Evolutionary conservation across 768 basidiomycete species (phyloP).

Genomic region (Calocybe cyanea): DNA sequence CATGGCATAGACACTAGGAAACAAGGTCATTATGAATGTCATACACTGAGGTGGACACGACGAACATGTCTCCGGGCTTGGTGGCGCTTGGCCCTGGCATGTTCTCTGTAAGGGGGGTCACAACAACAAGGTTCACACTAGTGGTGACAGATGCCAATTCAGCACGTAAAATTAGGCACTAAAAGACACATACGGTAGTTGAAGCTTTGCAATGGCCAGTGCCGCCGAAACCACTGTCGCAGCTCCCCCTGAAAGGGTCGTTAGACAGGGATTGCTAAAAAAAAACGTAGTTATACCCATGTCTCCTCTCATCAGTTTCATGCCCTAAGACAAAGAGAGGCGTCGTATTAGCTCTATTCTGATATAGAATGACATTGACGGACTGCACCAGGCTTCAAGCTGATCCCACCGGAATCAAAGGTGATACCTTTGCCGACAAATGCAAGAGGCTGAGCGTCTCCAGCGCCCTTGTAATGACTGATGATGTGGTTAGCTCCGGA

Average conservation of each 20-base stretch:
- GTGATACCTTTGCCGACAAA: conserved; percentile 89
- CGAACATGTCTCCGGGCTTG: conserved; percentile 84
- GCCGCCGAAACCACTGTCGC: conserved; percentile 72
- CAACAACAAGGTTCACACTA: conserved; percentile 72
- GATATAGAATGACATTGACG: conserved; percentile 19
- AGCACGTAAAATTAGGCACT: not conserved
- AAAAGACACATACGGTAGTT: conserved; percentile 60
- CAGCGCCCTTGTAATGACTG: conserved; percentile 81
- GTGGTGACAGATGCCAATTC: conserved; percentile 3
- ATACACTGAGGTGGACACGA: conserved; percentile 1
- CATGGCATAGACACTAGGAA: conserved; percentile 71
- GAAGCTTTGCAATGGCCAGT: conserved; percentile 75
- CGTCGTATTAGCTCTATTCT: not conserved
- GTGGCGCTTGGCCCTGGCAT: conserved; percentile 72
- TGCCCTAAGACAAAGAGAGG: conserved; percentile 40
- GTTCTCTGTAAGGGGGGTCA: conserved; percentile 80
- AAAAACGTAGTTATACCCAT: conserved; percentile 64
- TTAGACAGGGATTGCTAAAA: not conserved
- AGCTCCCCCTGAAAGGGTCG: conserved; percentile 53
- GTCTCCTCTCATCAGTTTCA: conserved; percentile 85
- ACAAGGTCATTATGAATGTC: not conserved
- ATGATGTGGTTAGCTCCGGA: conserved; percentile 1
- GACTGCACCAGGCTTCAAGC: conserved; percentile 72
- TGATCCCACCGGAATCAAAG: conserved; percentile 87
- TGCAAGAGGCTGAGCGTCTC: conserved; percentile 58